A percentile compares a stretch with the other conserved stretches of the same genome.
phyloP scores from a whole-genome alignment of 345 rosid genomes.

The Citrus maxima region DNA sequence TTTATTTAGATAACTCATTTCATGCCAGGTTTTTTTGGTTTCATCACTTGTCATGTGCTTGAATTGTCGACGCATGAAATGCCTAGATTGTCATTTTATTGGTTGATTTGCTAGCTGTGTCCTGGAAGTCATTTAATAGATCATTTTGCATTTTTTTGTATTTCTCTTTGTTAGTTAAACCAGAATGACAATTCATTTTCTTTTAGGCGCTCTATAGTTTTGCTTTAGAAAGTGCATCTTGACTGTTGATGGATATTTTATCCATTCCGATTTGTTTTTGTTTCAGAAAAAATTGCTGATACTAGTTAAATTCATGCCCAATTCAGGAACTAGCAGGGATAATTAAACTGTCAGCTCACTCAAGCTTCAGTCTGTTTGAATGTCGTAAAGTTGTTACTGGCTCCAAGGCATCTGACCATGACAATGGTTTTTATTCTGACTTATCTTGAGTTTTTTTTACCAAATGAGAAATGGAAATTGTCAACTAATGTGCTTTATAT shows the following conservation, averaged over 20 bases:
- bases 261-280: neutral
- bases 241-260: neutral
- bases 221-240: slow-evolving; percentile 4
- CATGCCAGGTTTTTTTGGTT: neutral
- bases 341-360: slow-evolving; percentile 80
- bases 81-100: neutral
- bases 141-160: neutral
- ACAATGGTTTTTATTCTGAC: slow-evolving; percentile 57
- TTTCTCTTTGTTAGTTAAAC: neutral
- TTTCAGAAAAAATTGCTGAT: slow-evolving; percentile 2
- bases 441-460: neutral
- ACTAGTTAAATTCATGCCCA: slow-evolving; percentile 14
- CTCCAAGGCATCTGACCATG: slow-evolving; percentile 85
- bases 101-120: neutral
- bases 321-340: slow-evolving; percentile 93
- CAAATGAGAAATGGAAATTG: neutral
- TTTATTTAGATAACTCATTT: neutral
- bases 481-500: slow-evolving; percentile 23
- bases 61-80: neutral
- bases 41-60: neutral
- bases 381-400: slow-evolving; percentile 92
- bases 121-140: neutral
- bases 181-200: neutral
- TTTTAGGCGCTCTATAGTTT: neutral
- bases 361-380: slow-evolving; percentile 94